Conservation (phyloP, 176 grass and related monocot species). For the Alloteropsis semialata region DNA sequence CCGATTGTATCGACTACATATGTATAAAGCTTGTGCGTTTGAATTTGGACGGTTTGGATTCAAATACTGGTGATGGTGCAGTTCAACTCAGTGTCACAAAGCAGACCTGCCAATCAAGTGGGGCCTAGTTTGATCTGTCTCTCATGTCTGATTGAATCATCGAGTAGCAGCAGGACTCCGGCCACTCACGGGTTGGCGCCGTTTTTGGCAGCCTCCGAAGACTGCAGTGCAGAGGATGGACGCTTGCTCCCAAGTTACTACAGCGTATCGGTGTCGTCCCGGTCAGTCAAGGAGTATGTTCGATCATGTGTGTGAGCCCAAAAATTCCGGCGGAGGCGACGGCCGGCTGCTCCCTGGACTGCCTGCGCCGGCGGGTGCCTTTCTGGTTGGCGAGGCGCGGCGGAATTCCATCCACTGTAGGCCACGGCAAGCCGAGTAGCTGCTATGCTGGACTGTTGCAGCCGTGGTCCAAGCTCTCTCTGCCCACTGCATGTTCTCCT, state of each 20-base stretch:
- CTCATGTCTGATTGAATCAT: not conserved
- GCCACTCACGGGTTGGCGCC: not conserved
- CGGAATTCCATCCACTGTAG: not conserved
- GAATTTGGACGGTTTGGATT: not conserved
- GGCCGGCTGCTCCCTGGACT: not conserved
- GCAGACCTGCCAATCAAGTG: not conserved
- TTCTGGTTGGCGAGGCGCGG: not conserved
- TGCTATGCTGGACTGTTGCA: not conserved
- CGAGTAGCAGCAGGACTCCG: not conserved
- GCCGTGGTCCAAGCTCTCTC: not conserved
- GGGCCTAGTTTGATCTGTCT: not conserved
- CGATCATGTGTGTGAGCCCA: constrained; percentile 7
- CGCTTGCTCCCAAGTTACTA: not conserved
- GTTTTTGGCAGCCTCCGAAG: constrained; percentile 5
- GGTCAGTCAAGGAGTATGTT: constrained; percentile 5
- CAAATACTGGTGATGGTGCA: not conserved
- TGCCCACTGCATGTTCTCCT: not conserved
- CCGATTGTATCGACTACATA: not conserved
- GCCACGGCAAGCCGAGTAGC: not conserved
- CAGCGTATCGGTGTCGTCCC: not conserved
- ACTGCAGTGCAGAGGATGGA: not conserved
- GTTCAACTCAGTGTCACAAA: not conserved
- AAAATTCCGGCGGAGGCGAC: not conserved
- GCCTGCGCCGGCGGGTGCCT: no score
- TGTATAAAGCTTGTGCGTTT: not conserved